These are phyloP conservation scores for Zea luxurians DNA, from an alignment of 176 grass and related monocot species.

Conservation along the genomic window DNA sequence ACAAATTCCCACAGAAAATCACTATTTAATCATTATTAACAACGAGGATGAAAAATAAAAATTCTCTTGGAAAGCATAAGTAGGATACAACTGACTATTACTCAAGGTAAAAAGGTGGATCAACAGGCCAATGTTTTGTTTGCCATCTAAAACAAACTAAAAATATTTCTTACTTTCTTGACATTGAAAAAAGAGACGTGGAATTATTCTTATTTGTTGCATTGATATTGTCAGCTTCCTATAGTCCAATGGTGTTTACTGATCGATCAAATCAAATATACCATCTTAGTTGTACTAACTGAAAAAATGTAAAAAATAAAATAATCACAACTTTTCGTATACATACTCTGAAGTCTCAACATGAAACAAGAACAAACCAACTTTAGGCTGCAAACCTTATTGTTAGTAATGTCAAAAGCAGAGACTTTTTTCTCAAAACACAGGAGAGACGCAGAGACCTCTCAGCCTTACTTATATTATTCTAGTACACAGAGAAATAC, in stretches of 20 bases:
- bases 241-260: background rate
- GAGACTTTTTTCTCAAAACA: background rate
- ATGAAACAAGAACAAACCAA: conserved; percentile 18
- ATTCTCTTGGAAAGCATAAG: background rate
- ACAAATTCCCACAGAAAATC: background rate
- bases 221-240: background rate
- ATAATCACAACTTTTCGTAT: background rate
- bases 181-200: background rate
- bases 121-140: conserved; percentile 3
- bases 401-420: conserved; percentile 30
- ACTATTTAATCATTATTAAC: background rate
- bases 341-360: background rate
- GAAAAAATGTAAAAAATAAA: conserved; percentile 14
- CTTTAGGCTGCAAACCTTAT: conserved; percentile 35
- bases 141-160: background rate
- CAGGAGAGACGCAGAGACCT: conserved; percentile 18
- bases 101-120: background rate
- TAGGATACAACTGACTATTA: conserved; percentile 17
- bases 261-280: conserved; percentile 11
- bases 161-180: background rate
- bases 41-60: background rate
- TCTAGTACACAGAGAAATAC: conserved; percentile 37
- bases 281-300: conserved; percentile 13
- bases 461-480: conserved; percentile 28
- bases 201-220: background rate